Evolutionary conservation across 1,139 yeast genomes (phyloP).

Genomic region (Suhomyces choctaworum): DNA sequence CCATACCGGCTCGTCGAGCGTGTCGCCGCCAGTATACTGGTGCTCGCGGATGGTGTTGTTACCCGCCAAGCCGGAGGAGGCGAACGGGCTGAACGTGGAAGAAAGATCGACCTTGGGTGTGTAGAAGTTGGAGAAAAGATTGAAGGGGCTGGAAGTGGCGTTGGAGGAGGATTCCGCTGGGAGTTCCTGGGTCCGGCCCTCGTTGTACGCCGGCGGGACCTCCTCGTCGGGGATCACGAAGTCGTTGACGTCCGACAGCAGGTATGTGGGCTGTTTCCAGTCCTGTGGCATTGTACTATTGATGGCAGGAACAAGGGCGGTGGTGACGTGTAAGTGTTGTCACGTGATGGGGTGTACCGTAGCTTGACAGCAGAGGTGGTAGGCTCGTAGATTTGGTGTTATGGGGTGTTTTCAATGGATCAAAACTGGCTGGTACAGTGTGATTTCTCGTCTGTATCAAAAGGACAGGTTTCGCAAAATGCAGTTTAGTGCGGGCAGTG

Average conservation of each 20-base stretch:
- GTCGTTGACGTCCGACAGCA: constrained; percentile 18
- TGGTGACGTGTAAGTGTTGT: background rate
- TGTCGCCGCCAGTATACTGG: constrained; percentile 79
- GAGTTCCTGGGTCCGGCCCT: background rate
- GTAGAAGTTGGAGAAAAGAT: constrained; percentile 12
- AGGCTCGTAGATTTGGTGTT: no score
- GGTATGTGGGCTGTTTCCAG: constrained; percentile 12
- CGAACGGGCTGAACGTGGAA: constrained; percentile 41
- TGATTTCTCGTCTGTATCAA: no score
- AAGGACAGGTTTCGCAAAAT: no score
- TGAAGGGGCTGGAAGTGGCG: background rate
- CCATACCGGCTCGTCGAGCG: constrained; percentile 79
- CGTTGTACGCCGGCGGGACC: constrained; percentile 9
- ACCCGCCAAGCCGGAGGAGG: constrained; percentile 31
- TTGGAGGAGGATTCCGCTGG: background rate
- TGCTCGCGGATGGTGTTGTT: constrained; percentile 65
- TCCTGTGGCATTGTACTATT: background rate
- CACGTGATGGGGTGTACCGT: no score
- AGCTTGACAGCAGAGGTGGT: no score
- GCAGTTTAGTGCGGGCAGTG: no score
- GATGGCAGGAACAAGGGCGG: background rate
- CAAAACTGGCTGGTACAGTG: no score
- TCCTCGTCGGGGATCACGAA: constrained; percentile 27
- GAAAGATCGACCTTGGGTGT: constrained; percentile 47
- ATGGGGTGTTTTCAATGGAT: no score